Conservation (phyloP, 257 asterid species). For the Solanum neorickii region DNA sequence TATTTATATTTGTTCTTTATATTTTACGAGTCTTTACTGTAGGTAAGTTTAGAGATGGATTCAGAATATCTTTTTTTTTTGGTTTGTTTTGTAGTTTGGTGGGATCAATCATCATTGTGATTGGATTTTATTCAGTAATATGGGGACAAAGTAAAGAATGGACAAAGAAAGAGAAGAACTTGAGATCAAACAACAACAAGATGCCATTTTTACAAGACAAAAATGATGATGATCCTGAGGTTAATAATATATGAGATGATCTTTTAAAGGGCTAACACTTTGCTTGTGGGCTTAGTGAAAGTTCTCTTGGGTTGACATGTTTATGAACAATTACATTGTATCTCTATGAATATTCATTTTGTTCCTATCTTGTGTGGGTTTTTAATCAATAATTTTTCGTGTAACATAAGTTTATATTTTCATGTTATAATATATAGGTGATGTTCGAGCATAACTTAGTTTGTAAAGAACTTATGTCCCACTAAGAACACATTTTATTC, state of each 20-base stretch:
- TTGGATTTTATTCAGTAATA: conserved; percentile 46
- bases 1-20: not conserved
- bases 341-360: not conserved
- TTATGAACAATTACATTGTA: not conserved
- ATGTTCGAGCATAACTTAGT: not conserved
- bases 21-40: no score
- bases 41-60: no score
- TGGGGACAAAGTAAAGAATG: conserved; percentile 60
- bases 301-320: not conserved
- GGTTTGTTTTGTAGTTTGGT: conserved; percentile 21
- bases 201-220: conserved; percentile 26
- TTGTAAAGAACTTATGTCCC: not conserved
- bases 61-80: not conserved
- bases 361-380: not conserved
- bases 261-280: not conserved
- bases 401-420: no score
- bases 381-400: no score
- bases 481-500: not conserved
- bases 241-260: not conserved
- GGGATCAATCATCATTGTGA: conserved; percentile 39
- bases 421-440: not conserved
- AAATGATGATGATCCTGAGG: conserved; percentile 1
- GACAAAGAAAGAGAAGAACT: conserved; percentile 3
- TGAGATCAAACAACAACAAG: conserved; percentile 15
- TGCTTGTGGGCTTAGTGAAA: not conserved